A percentile compares a stretch with the other conserved stretches of the same genome.
Conservation (phyloP, 176 grass and related monocot species). For the Bonia amplexicaulis region DNA sequence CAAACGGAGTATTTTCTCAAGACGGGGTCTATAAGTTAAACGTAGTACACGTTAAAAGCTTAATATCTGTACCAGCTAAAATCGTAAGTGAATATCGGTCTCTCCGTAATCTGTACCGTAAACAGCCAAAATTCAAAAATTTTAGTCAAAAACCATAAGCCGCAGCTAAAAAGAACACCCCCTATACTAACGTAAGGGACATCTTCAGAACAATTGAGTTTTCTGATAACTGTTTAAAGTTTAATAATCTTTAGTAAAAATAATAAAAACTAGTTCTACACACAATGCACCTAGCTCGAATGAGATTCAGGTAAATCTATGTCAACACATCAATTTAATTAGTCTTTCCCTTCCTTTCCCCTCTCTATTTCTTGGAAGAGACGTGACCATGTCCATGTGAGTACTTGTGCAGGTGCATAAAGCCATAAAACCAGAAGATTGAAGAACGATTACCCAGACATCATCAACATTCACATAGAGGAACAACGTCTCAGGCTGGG, state of each 20-base stretch:
- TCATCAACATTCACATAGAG: constrained; percentile 89
- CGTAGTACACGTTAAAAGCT: no score
- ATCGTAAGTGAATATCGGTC: no score
- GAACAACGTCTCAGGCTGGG: constrained; percentile 62
- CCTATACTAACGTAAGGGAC: no score
- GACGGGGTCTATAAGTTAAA: no score
- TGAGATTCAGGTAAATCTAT: not conserved
- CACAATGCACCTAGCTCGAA: not conserved
- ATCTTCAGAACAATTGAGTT: not conserved
- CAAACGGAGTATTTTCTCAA: no score
- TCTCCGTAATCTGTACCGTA: no score
- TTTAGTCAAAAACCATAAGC: no score
- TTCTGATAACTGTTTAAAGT: not conserved
- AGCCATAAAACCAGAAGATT: not conserved
- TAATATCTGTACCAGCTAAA: no score
- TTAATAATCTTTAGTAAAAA: not conserved
- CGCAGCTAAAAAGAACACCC: no score
- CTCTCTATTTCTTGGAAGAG: not conserved
- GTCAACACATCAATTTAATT: not conserved
- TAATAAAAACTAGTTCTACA: not conserved
- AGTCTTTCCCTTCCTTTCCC: no score
- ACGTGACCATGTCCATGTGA: not conserved
- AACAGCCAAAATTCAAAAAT: no score
- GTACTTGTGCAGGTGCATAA: not conserved
- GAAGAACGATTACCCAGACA: constrained; percentile 45